Evolutionary conservation across 208 protist species (phyloP), one percentile per base, ranked within the genome.

Genomic region (Endotrypanum monterogeii): DNA sequence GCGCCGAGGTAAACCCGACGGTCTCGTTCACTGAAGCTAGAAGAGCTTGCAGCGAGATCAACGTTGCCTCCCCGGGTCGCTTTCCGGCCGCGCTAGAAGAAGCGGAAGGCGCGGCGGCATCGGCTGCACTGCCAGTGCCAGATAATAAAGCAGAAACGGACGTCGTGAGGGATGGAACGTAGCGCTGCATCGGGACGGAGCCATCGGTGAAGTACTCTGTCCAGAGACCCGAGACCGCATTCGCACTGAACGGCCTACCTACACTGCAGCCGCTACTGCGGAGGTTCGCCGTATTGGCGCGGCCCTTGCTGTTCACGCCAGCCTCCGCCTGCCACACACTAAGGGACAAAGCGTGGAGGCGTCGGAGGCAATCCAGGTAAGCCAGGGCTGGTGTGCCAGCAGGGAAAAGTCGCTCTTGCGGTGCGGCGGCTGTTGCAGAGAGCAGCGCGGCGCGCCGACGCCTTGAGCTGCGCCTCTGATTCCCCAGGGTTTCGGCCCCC

Each of bases 331-430:
- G 76, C 25, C 76, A 71, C 44, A 81, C 71, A 44, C 66, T 81
- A 37, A 73, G 28, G 5, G 76, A 44, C 30, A 81, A 67, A 28
- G 62, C 35, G 30, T 81, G 71, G 48, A 81, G 76, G 28, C 76
- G 76, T 18, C 76, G 70, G 6, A 81, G 71, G 50, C 76, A 81
- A 54, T 93, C 80, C n/a, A 92, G 57, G 71, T 93, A 95, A 20
- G 88, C 88, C 32, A 90, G 70, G 25, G 90, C 87, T n/a, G 88
- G 81, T 32, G 88, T 95, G 41, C 85, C 85, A 41, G 30, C 25
- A 1, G 90, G 90, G 58, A 95, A 76, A 48, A 95, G 76, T 0
- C 81, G 90, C 61, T 74, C 73, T 69, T 67, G 57, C 50, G 51
- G 56, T 2, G 71, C 74, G 0, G 71, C 56, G 18, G 74, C 66